A percentile compares a stretch with the other conserved stretches of the same genome.
These are phyloP conservation scores for Solanum tarapatanum DNA, from an alignment of 257 asterid species.

Conservation along the genomic window DNA sequence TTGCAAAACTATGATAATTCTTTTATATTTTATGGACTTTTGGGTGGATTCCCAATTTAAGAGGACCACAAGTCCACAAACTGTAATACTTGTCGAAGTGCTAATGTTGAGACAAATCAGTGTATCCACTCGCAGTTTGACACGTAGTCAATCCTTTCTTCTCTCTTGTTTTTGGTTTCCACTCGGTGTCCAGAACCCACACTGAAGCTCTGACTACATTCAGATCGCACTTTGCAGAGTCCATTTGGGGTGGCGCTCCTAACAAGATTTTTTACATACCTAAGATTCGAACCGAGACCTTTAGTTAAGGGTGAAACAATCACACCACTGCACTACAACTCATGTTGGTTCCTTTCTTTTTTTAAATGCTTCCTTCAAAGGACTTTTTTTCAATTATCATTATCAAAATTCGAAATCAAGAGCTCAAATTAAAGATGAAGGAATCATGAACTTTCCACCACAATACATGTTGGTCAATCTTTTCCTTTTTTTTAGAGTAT, in stretches of 20 bases:
- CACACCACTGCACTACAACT: too few relatives aligned
- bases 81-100: not conserved
- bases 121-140: not conserved
- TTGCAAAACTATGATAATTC: not conserved
- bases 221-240: fast-evolving
- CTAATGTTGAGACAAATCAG: too few relatives aligned
- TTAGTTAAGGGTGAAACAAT: fast-evolving
- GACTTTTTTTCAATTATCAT: too few relatives aligned
- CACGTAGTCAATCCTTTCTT: not conserved
- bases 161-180: not conserved
- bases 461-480: not conserved
- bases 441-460: not conserved
- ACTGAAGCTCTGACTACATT: too few relatives aligned
- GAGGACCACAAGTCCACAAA: not conserved
- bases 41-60: not conserved
- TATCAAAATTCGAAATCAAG: not conserved
- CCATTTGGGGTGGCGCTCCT: too few relatives aligned
- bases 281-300: fast-evolving
- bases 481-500: not conserved
- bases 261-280: too few relatives aligned
- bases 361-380: too few relatives aligned
- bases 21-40: not conserved
- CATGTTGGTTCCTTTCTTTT: too few relatives aligned
- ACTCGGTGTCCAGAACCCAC: too few relatives aligned
- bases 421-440: not conserved